Percentiles rank a stretch among this genome's conserved stretches.
Conservation (phyloP, 306 rosid genomes). For the Casuarina cunninghamiana region DNA sequence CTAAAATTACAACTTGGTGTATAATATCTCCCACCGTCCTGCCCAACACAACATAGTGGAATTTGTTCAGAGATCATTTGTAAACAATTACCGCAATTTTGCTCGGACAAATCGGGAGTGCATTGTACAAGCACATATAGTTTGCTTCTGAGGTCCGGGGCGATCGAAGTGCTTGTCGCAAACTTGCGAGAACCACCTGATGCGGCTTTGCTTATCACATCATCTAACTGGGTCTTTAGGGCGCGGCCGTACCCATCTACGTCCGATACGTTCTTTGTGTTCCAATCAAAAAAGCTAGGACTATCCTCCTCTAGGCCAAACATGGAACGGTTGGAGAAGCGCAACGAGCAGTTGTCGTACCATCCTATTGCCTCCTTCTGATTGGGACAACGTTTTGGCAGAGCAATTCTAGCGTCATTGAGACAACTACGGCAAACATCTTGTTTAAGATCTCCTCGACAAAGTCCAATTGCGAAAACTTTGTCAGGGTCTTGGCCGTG, state of each 20-base stretch:
- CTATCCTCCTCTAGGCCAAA: background rate
- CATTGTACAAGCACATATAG: slow-evolving; percentile 23
- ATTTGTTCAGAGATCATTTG: background rate
- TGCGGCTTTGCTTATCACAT: background rate
- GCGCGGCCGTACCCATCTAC: background rate
- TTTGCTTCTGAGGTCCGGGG: background rate
- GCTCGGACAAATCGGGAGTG: slow-evolving; percentile 6
- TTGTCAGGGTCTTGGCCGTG: slow-evolving; percentile 14
- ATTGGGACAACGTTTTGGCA: slow-evolving; percentile 18
- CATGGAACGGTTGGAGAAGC: slow-evolving; percentile 16
- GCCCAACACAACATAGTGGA: background rate
- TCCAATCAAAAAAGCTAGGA: background rate
- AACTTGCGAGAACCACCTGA: background rate
- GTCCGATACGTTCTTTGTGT: background rate
- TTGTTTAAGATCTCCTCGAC: slow-evolving; percentile 28
- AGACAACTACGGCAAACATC: slow-evolving; percentile 29
- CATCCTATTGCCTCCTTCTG: slow-evolving; percentile 37
- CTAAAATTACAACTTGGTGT: slow-evolving; percentile 18
- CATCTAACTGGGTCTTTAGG: background rate
- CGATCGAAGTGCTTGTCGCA: background rate
- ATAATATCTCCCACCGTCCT: background rate
- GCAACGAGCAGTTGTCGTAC: slow-evolving; percentile 26
- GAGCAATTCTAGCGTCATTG: slow-evolving; percentile 10
- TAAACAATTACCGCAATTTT: slow-evolving; percentile 15
- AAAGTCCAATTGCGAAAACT: slow-evolving; percentile 24